Percentiles rank a stretch among this genome's conserved stretches.
These are phyloP conservation scores for Suillus decipiens DNA, from an alignment of 768 basidiomycete species.

Conservation along the genomic window DNA sequence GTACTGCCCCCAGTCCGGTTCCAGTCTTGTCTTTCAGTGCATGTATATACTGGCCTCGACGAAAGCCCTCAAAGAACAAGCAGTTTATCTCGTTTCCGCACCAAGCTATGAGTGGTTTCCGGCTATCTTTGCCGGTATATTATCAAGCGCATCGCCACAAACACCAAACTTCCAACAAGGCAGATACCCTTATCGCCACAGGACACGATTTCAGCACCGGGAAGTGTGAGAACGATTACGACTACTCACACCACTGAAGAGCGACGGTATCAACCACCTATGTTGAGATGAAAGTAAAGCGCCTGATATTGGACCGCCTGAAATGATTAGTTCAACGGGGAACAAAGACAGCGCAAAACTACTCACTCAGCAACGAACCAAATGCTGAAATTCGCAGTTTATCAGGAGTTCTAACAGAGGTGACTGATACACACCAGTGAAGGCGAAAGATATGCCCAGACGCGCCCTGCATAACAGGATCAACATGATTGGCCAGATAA, in stretches of 20 bases:
- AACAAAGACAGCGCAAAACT: not conserved
- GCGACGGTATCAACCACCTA: conserved; percentile 58
- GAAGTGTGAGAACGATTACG: not conserved
- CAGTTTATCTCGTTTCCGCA: not conserved
- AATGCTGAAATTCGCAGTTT: conserved; percentile 17
- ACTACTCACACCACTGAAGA: conserved; percentile 48
- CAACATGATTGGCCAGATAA: not conserved
- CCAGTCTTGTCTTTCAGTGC: not conserved
- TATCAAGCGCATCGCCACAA: not conserved
- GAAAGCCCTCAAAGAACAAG: not conserved
- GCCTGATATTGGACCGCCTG: conserved; percentile 59
- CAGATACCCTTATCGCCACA: not conserved
- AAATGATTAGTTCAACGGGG: conserved; percentile 32
- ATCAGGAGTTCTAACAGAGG: not conserved
- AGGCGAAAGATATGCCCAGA: conserved; percentile 50
- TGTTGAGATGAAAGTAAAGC: conserved; percentile 51
- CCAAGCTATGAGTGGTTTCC: not conserved
- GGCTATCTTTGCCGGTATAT: not conserved
- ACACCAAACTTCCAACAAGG: not conserved
- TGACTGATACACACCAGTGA: conserved; percentile 35
- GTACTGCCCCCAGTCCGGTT: not conserved
- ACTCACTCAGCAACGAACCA: conserved; percentile 24
- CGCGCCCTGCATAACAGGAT: conserved; percentile 24
- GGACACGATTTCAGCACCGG: not conserved
- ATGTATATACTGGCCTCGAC: not conserved